Conservation (phyloP, 768 basidiomycete species). For the Sarcomyxa edulis region DNA sequence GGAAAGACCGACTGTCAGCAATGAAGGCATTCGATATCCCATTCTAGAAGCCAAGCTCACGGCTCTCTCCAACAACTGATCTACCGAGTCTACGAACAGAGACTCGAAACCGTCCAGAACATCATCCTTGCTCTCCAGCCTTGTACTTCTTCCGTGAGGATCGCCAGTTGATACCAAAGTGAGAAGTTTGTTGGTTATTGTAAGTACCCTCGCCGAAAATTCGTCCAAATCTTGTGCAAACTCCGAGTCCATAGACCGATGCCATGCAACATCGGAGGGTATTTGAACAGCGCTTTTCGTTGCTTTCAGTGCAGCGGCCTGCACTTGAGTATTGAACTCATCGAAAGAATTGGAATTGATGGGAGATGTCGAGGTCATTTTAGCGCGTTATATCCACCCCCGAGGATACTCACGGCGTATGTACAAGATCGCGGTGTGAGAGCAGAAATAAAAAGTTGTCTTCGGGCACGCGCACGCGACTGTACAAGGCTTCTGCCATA, state of each 20-base stretch:
- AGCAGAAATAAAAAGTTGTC: too few relatives aligned
- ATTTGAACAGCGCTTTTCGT: slow-evolving; percentile 58
- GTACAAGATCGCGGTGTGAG: too few relatives aligned
- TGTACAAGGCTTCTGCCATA: too few relatives aligned
- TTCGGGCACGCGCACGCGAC: too few relatives aligned
- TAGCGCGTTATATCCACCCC: too few relatives aligned
- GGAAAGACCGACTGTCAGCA: slow-evolving; percentile 1
- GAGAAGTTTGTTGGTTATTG: slow-evolving; percentile 62
- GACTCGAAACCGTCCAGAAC: slow-evolving; percentile 79
- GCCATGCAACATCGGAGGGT: slow-evolving; percentile 79
- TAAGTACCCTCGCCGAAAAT: slow-evolving; percentile 61
- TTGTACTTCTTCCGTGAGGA: slow-evolving; percentile 19
- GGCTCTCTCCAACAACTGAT: slow-evolving; percentile 78
- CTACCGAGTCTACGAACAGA: slow-evolving; percentile 77
- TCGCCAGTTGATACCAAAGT: slow-evolving; percentile 41
- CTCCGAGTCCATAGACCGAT: slow-evolving; percentile 75
- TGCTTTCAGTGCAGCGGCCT: slow-evolving; percentile 54
- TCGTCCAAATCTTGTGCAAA: slow-evolving; percentile 69
- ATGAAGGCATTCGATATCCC: background rate
- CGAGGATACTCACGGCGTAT: too few relatives aligned
- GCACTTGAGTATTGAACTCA: slow-evolving; percentile 51
- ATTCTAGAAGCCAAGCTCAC: slow-evolving; percentile 34
- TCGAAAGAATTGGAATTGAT: slow-evolving; percentile 45
- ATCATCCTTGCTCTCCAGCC: slow-evolving; percentile 68
- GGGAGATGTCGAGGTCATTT: too few relatives aligned